Evolutionary conservation across 345 rosid genomes (phyloP).

Genomic region (Eucalyptus cladocalyx): DNA sequence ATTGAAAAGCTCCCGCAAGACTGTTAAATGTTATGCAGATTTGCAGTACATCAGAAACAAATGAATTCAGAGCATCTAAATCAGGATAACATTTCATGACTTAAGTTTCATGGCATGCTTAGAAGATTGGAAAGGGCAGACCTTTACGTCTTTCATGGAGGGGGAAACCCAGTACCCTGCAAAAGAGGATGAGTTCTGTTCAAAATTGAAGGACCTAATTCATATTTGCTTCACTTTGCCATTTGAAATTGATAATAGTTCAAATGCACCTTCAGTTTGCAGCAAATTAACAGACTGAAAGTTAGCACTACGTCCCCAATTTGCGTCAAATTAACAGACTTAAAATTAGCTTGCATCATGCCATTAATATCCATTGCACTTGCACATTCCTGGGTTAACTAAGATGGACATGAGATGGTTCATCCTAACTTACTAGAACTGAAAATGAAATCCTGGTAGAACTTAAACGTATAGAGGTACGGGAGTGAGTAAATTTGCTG

Average conservation of each 20-base stretch:
- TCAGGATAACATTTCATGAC: neutral
- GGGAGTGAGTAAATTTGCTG: slow-evolving; percentile 18
- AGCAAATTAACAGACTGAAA: neutral
- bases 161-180: slow-evolving; percentile 59
- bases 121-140: slow-evolving; percentile 1
- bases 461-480: neutral
- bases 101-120: neutral
- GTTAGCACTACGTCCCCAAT: neutral
- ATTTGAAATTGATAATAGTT: neutral
- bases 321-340: neutral
- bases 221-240: neutral
- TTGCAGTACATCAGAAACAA: neutral
- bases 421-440: neutral
- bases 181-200: neutral
- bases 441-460: neutral
- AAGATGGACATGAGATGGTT: neutral
- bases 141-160: slow-evolving; percentile 61
- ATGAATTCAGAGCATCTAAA: neutral
- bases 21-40: slow-evolving; percentile 9
- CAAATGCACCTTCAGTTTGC: neutral
- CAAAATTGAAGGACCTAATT: neutral
- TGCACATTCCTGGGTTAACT: neutral
- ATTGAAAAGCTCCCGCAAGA: slow-evolving; percentile 46
- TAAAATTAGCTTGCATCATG: neutral
- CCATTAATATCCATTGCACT: neutral